Evolutionary conservation across 345 rosid genomes (phyloP).

Genomic region (Acer negundo): DNA sequence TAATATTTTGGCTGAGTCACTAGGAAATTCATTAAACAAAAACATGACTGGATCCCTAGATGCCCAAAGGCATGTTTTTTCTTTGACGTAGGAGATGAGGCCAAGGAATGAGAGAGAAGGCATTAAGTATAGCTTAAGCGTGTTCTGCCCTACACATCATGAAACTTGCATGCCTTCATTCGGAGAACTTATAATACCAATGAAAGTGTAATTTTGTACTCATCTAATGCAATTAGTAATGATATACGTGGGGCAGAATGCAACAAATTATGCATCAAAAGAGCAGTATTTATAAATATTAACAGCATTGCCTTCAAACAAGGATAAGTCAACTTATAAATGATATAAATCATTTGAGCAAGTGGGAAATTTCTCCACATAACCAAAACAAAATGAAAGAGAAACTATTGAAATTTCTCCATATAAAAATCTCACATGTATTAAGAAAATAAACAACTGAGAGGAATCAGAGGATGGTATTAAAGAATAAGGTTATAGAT

Average conservation of each 20-base stretch:
- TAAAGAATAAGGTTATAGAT: slow-evolving; percentile 5
- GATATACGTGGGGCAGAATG: not conserved
- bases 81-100: not conserved
- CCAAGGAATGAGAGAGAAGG: not conserved
- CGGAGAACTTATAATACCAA: too few species aligned
- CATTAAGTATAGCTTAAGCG: too few species aligned
- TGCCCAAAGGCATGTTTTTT: not conserved
- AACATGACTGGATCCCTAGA: not conserved
- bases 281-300: not conserved
- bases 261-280: not conserved
- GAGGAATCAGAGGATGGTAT: not conserved
- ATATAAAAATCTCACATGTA: not conserved
- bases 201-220: too few species aligned
- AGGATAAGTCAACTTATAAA: not conserved
- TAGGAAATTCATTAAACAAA: not conserved
- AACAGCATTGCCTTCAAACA: not conserved
- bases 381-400: slow-evolving; percentile 2
- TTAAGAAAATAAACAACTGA: not conserved
- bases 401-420: not conserved
- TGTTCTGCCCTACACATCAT: not conserved
- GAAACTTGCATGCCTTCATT: not conserved
- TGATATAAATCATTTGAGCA: not conserved
- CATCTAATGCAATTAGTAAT: too few species aligned
- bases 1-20: not conserved
- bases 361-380: not conserved